A percentile compares a stretch with the other conserved stretches of the same genome.
Evolutionary conservation across 805 yeast genomes (phyloP).

Genomic region (Metschnikowia hibisci): DNA sequence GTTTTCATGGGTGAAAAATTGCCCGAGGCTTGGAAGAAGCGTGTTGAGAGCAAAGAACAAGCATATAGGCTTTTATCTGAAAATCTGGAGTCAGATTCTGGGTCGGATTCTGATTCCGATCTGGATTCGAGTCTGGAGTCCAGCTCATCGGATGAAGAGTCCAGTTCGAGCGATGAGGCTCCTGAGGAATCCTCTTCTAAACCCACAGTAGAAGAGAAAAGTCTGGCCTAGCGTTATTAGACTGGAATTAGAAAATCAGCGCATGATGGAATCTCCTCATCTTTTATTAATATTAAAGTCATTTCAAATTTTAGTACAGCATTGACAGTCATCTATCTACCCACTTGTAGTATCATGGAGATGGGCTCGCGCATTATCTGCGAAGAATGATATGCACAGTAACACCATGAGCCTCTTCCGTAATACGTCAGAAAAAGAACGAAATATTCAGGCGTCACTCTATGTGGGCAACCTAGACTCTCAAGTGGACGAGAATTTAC

Average conservation of each 20-base stretch:
- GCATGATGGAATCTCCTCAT: too few relatives aligned
- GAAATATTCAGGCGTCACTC: constrained; percentile 60
- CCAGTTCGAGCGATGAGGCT: constrained; percentile 21
- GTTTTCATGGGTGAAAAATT: constrained; percentile 25
- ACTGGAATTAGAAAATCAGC: background rate
- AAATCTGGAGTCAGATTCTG: constrained; percentile 1
- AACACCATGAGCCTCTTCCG: constrained; percentile 29
- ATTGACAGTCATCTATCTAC: too few relatives aligned
- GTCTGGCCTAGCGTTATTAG: too few relatives aligned
- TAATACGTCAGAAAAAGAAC: constrained; percentile 40
- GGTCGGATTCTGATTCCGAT: constrained; percentile 5
- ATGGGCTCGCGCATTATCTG: constrained; percentile 1
- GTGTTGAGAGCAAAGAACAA: constrained; percentile 21
- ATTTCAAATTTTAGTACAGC: too few relatives aligned
- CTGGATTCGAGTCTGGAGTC: constrained; percentile 7
- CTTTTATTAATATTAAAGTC: too few relatives aligned
- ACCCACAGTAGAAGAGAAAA: background rate
- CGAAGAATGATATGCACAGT: background rate
- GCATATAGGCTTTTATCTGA: constrained; percentile 7
- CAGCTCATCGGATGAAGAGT: constrained; percentile 14
- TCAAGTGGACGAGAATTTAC: constrained; percentile 61
- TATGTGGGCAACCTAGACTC: constrained; percentile 83
- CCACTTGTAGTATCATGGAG: too few relatives aligned
- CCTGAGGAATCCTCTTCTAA: constrained; percentile 37
- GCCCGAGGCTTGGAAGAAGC: constrained; percentile 21